Evolutionary conservation across 1,139 yeast genomes (phyloP).

Genomic region (Yamadazyma trypodendri): DNA sequence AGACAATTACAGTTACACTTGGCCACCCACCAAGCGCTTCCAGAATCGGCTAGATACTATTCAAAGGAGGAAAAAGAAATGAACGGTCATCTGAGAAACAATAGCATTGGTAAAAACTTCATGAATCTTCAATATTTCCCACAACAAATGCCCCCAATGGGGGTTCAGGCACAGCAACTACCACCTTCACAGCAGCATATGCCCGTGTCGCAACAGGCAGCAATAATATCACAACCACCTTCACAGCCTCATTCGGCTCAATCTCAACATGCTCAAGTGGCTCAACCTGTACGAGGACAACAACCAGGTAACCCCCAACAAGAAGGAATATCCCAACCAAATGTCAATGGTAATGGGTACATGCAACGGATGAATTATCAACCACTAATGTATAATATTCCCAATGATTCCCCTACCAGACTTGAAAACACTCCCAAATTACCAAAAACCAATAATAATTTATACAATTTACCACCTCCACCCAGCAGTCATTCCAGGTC

Average conservation of each 20-base stretch:
- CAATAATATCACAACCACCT: slow-evolving; percentile 13
- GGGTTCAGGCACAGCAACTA: slow-evolving; percentile 14
- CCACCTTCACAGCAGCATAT: slow-evolving; percentile 15
- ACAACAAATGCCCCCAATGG: slow-evolving; percentile 2
- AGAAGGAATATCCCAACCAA: slow-evolving; percentile 1
- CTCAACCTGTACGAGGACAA: slow-evolving; percentile 1
- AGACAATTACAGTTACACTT: slow-evolving; percentile 75
- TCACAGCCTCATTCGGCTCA: slow-evolving; percentile 5
- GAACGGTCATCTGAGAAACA: slow-evolving; percentile 13
- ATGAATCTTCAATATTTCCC: slow-evolving; percentile 18
- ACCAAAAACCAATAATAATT: slow-evolving; percentile 31
- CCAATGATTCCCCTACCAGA: slow-evolving; percentile 31
- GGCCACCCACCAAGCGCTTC: slow-evolving; percentile 67
- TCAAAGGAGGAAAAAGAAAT: slow-evolving; percentile 20
- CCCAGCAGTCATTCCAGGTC: slow-evolving; percentile 27
- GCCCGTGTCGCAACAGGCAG: slow-evolving; percentile 13
- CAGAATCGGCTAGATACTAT: slow-evolving; percentile 44
- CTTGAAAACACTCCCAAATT: slow-evolving; percentile 34
- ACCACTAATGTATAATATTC: slow-evolving; percentile 16
- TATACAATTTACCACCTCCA: slow-evolving; percentile 39
- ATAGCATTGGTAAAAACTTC: slow-evolving; percentile 8
- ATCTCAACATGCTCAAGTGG: slow-evolving; percentile 2
- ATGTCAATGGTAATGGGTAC: slow-evolving; percentile 5
- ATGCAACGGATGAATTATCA: slow-evolving; percentile 11
- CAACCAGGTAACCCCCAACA: background rate